Evolutionary conservation across 2,329 filamentous ascomycete genomes (phyloP), one percentile per base, ranked within the genome.

Genomic region (Cyanodermella asteris): DNA sequence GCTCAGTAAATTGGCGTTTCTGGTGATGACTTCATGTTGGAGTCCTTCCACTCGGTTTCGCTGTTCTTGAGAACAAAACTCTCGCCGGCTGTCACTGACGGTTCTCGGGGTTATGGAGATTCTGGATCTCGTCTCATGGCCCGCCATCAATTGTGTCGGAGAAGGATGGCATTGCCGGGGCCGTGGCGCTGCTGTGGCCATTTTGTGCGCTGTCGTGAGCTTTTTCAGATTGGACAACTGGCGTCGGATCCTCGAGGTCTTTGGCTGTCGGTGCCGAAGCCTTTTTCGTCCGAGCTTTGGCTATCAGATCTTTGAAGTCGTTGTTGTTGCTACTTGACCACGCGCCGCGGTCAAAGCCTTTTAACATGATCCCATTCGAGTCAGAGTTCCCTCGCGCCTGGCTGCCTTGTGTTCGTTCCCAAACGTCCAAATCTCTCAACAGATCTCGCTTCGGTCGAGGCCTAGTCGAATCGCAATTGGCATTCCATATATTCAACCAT

Each of bases 401-500:
- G 2, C 65, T 63, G 6, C 78, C 77, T 34, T 90, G 69, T 0
- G 75, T 84, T 22, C 69, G 62, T 47, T 97, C 87, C 84, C 87
- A 94, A 2, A 64, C 49, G 13, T 84, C 74, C 8, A 97, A 47
- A 31, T 94, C 84, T 9, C 64, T 65, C 10, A 91, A 48, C 4
- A 97, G 47, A 29, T 87, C 72, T 5, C 51, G 41, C 34, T 76
- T 78, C 7, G 58, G 56, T 42, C 73, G 75, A 0, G 80, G 80
- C 2, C 56, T 55, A 18, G 63, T 64, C 3, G 82, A 74, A 46
- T 97, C 87, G 49, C 81, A 91, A 43, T 97, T 97, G 7, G 90
- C 77, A 45, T 97, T 97, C 74, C 80, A 93, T 11, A 97, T 52
- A 18, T 87, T 93, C 25, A 87, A 61, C 82, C 82, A 97, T 47